Conservation (phyloP, 2,329 filamentous ascomycete genomes). For the Colletotrichum magnum region DNA sequence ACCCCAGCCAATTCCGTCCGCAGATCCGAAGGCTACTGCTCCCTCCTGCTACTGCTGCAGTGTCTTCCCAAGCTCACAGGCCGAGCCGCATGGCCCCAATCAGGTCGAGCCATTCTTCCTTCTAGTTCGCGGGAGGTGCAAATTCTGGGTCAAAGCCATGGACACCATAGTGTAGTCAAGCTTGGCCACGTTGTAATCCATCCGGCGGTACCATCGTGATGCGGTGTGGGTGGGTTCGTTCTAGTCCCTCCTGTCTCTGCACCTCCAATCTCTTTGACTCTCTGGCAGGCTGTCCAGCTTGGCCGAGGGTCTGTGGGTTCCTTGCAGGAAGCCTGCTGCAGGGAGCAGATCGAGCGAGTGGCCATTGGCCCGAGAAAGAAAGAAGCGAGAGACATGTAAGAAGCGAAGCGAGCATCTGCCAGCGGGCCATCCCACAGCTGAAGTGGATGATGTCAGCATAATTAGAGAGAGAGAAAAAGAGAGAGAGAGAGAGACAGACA, state of each 20-base stretch:
- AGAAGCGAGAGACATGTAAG: constrained; percentile 8
- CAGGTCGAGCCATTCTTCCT: constrained; percentile 26
- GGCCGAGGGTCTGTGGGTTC: constrained; percentile 31
- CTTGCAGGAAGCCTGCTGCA: constrained; percentile 9
- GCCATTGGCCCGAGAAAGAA: background rate
- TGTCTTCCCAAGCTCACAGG: constrained; percentile 33
- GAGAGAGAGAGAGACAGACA: no score
- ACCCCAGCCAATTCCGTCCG: background rate
- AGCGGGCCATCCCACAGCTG: constrained; percentile 13
- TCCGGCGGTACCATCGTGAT: constrained; percentile 28
- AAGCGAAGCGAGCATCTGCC: constrained; percentile 6
- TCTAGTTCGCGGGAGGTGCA: constrained; percentile 28
- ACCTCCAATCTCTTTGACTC: constrained; percentile 34
- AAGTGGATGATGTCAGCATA: constrained; percentile 39
- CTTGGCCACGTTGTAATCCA: constrained; percentile 40
- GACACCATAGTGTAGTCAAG: constrained; percentile 14
- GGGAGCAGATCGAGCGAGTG: constrained; percentile 14
- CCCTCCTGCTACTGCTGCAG: background rate
- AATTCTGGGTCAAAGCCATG: constrained; percentile 39
- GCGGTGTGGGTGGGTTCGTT: constrained; percentile 18
- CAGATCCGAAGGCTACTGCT: constrained; percentile 16
- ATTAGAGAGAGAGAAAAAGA: background rate
- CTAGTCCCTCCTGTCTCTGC: constrained; percentile 39
- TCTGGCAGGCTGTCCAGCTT: constrained; percentile 15
- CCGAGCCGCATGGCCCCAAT: constrained; percentile 27